Evolutionary conservation across 2,329 filamentous ascomycete species (phyloP).

Genomic region (Fusarium sublunatum): DNA sequence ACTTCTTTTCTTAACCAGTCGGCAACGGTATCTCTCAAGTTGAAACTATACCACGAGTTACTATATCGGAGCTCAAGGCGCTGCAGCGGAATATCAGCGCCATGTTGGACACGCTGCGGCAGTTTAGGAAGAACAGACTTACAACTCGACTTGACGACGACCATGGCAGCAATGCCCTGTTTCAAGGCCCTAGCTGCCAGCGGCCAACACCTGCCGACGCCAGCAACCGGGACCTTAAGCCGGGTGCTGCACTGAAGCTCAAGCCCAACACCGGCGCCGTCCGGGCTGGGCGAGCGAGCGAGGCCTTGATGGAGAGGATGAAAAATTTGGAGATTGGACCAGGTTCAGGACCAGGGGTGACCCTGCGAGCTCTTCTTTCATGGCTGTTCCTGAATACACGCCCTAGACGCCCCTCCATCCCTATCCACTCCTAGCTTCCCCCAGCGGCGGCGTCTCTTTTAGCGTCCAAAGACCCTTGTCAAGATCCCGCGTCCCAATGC

Average conservation of each 20-base stretch:
- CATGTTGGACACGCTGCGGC: not conserved
- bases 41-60: slow-evolving; percentile 18
- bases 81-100: not conserved
- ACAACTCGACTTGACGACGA: slow-evolving; percentile 13
- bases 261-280: slow-evolving; percentile 42
- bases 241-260: slow-evolving; percentile 40
- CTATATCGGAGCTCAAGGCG: slow-evolving; percentile 11
- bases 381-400: slow-evolving; percentile 29
- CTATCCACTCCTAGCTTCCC: slow-evolving; percentile 34
- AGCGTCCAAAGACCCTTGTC: slow-evolving; percentile 47
- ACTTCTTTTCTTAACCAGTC: slow-evolving; percentile 27
- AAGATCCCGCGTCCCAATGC: slow-evolving; percentile 47
- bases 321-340: slow-evolving; percentile 46
- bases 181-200: not conserved
- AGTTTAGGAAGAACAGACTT: slow-evolving; percentile 14
- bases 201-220: slow-evolving; percentile 31
- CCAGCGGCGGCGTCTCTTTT: slow-evolving; percentile 45
- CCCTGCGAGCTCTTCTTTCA: slow-evolving; percentile 32
- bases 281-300: slow-evolving; percentile 33
- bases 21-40: slow-evolving; percentile 24
- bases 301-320: slow-evolving; percentile 40
- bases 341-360: slow-evolving; percentile 38
- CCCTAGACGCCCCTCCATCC: slow-evolving; percentile 40
- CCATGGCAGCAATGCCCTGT: slow-evolving; percentile 9
- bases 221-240: slow-evolving; percentile 43